Conservation (phyloP, 371 early-diverging fungal species). For the Amoeboaphelidium protococcarum region DNA sequence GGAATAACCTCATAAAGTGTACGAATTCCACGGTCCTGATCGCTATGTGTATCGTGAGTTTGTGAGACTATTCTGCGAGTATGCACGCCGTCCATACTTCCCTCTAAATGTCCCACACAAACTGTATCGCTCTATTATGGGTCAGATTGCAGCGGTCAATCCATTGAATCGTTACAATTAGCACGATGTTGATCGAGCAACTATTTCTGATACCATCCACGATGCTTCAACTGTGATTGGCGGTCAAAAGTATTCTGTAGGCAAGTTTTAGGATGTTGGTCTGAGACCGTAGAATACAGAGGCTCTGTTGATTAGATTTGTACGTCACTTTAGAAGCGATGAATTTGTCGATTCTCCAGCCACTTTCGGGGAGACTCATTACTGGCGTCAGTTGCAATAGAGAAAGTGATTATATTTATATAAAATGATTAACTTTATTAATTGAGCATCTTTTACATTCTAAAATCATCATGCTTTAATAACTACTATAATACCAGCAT, state of each 20-base stretch:
- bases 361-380: neutral
- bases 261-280: constrained; percentile 57
- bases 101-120: constrained; percentile 39
- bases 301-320: constrained; percentile 42
- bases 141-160: neutral
- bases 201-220: constrained; percentile 38
- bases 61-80: constrained; percentile 28
- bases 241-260: too few relatives aligned
- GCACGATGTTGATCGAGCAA: constrained; percentile 18
- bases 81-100: constrained; percentile 35
- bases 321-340: constrained; percentile 13
- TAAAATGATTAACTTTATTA: too few relatives aligned
- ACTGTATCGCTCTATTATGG: constrained; percentile 23
- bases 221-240: too few relatives aligned
- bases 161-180: neutral
- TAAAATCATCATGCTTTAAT: too few relatives aligned
- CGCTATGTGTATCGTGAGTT: neutral
- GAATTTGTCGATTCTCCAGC: neutral
- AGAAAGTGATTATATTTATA: too few relatives aligned
- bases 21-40: neutral
- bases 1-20: constrained; percentile 9
- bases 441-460: too few relatives aligned
- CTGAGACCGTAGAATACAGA: constrained; percentile 52
- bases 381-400: too few relatives aligned
- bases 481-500: too few relatives aligned